A percentile compares a stretch with the other conserved stretches of the same genome.
These are phyloP conservation scores for Domatiomyces globalis DNA, from an alignment of 2,329 filamentous ascomycete genomes.

Conservation along the genomic window DNA sequence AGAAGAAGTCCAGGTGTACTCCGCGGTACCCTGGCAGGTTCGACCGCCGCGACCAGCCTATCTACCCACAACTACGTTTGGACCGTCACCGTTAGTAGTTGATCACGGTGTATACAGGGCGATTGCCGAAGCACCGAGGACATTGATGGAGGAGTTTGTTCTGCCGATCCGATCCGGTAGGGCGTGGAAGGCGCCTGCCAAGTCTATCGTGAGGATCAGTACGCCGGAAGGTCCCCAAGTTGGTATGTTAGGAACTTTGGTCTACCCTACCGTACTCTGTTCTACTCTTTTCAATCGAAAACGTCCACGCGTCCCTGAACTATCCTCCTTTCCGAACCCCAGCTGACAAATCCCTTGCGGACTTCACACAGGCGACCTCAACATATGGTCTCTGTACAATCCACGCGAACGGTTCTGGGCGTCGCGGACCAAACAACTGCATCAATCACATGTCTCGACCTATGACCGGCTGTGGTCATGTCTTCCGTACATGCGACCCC, in stretches of 20 bases:
- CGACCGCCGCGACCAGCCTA: conserved; percentile 18
- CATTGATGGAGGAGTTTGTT: conserved; percentile 35
- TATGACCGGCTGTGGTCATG: conserved; percentile 65
- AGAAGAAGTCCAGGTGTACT: not conserved
- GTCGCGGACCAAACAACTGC: conserved; percentile 60
- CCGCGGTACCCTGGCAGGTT: conserved; percentile 6
- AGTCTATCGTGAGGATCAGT: conserved; percentile 56
- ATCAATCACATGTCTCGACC: conserved; percentile 57
- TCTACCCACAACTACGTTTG: conserved; percentile 12
- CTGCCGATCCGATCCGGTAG: conserved; percentile 59
- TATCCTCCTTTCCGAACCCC: not conserved
- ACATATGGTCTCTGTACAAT: conserved; percentile 65
- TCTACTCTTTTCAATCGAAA: conserved; percentile 1
- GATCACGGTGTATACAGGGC: conserved; percentile 15
- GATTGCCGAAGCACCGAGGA: conserved; percentile 13
- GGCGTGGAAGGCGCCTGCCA: conserved; percentile 57
- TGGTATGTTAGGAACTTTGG: conserved; percentile 6
- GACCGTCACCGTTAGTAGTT: conserved; percentile 13
- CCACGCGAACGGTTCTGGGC: conserved; percentile 75
- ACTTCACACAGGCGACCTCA: conserved; percentile 52
- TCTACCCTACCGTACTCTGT: too few species aligned
- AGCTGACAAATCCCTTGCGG: not conserved
- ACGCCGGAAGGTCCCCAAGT: conserved; percentile 69
- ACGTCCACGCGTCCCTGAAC: too few species aligned
- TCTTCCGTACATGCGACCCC: conserved; percentile 60